A percentile compares a stretch with the other conserved stretches of the same genome.
Conservation (phyloP, 2,329 filamentous ascomycete genomes). For the Diplodia intermedia region DNA sequence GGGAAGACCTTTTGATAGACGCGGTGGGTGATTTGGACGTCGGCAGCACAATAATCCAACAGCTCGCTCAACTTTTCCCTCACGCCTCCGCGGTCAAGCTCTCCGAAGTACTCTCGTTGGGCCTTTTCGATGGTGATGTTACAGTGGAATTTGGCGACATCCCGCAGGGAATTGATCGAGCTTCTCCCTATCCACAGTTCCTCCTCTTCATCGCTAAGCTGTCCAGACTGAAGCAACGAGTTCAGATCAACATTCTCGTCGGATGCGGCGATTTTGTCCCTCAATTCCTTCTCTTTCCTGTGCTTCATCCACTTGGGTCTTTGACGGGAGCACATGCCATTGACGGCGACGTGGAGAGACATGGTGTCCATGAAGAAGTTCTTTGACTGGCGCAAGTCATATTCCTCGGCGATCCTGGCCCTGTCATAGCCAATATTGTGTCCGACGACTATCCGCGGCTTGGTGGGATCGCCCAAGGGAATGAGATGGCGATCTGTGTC, state of each 20-base stretch:
- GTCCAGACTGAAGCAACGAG: conserved; percentile 70
- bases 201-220: conserved; percentile 81
- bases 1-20: conserved; percentile 96
- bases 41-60: conserved; percentile 91
- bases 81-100: conserved; percentile 75
- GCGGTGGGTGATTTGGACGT: conserved; percentile 89
- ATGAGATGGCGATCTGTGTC: conserved; percentile 80
- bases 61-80: conserved; percentile 77
- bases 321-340: conserved; percentile 98
- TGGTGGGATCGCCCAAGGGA: conserved; percentile 78
- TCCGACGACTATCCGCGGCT: conserved; percentile 81
- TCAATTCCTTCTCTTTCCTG: conserved; percentile 83
- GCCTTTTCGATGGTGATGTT: conserved; percentile 91
- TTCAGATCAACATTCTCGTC: conserved; percentile 75
- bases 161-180: conserved; percentile 91
- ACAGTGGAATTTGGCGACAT: conserved; percentile 96
- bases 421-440: conserved; percentile 97
- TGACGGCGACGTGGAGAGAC: conserved; percentile 96
- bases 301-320: conserved; percentile 97
- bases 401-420: conserved; percentile 87
- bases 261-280: conserved; percentile 77
- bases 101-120: conserved; percentile 83
- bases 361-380: conserved; percentile 96
- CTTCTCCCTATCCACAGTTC: conserved; percentile 95
- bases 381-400: conserved; percentile 78